Conservation (phyloP, 2,329 filamentous ascomycete genomes). For the Xylariaceae sp. region DNA sequence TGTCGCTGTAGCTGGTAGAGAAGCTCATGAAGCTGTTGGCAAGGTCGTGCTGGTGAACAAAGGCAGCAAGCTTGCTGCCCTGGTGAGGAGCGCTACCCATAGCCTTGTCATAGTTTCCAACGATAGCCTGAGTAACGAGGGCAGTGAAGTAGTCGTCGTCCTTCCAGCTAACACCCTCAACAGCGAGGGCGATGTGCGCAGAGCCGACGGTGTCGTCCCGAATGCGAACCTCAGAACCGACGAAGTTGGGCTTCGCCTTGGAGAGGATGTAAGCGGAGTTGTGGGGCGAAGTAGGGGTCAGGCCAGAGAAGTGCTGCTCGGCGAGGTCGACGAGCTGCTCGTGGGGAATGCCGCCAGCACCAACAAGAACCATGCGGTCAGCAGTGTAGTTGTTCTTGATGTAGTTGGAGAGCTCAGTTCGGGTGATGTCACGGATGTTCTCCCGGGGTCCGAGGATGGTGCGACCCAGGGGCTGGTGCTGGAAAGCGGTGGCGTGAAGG, state of each 20-base stretch:
- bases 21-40: constrained; percentile 99
- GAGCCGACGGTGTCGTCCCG: constrained; percentile 94
- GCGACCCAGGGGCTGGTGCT: constrained; percentile 90
- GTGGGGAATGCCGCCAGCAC: constrained; percentile 89
- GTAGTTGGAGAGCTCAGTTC: constrained; percentile 86
- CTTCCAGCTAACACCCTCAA: constrained; percentile 99
- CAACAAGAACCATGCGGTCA: constrained; percentile 98
- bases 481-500: constrained; percentile 95
- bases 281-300: constrained; percentile 71
- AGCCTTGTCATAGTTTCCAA: constrained; percentile 99
- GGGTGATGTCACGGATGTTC: constrained; percentile 95
- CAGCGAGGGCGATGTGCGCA: constrained; percentile 95
- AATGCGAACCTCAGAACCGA: constrained; percentile 92
- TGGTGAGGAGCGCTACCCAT: constrained; percentile 97
- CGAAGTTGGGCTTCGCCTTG: constrained; percentile 88
- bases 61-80: constrained; percentile 94
- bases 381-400: constrained; percentile 99
- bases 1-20: constrained; percentile 98
- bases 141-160: constrained; percentile 99
- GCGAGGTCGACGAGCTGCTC: constrained; percentile 90
- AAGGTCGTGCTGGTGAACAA: constrained; percentile 88
- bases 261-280: constrained; percentile 69
- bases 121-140: constrained; percentile 94
- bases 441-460: constrained; percentile 96
- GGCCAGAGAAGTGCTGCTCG: constrained; percentile 84